phyloP scores from a whole-genome alignment of 495 filamentous ascomycete genomes.

The Acidomyces sp. region DNA sequence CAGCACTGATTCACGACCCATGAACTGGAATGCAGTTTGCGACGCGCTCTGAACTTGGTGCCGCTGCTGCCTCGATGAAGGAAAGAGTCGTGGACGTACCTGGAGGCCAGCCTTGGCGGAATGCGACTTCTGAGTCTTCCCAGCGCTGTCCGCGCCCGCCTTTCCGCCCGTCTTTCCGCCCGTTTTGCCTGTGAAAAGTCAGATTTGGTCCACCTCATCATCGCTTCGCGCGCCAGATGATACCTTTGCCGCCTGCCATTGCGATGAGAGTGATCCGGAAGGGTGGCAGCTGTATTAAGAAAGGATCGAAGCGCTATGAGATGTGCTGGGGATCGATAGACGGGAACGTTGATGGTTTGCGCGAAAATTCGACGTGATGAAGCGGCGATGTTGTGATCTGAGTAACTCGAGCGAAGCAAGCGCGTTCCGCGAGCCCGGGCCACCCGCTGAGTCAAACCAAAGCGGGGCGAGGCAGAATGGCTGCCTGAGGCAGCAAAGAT shows the following conservation, averaged over 20 bases:
- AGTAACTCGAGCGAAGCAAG: too few species aligned
- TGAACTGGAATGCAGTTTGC: slow-evolving; percentile 7
- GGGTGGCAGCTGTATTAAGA: not conserved
- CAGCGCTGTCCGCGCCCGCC: slow-evolving; percentile 47
- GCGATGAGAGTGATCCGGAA: not conserved
- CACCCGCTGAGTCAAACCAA: too few species aligned
- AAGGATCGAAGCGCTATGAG: not conserved
- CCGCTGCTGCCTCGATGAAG: not conserved
- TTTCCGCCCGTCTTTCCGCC: slow-evolving; percentile 72
- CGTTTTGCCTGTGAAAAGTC: slow-evolving; percentile 51
- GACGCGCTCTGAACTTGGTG: slow-evolving; percentile 8
- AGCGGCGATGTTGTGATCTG: not conserved
- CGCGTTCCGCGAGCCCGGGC: too few species aligned
- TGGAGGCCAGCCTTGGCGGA: slow-evolving; percentile 96
- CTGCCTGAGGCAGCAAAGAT: too few species aligned
- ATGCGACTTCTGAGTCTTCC: slow-evolving; percentile 94
- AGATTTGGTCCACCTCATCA: slow-evolving; percentile 9
- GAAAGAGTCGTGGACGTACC: slow-evolving; percentile 48
- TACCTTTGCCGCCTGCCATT: slow-evolving; percentile 34
- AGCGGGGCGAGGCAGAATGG: too few species aligned
- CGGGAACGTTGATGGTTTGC: not conserved
- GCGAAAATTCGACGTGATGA: not conserved
- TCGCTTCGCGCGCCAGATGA: slow-evolving; percentile 6
- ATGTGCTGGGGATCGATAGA: not conserved
- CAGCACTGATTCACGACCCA: too few species aligned